Evolutionary conservation across 805 yeast species (phyloP).

Genomic region (Kodamaea fukazawae): DNA sequence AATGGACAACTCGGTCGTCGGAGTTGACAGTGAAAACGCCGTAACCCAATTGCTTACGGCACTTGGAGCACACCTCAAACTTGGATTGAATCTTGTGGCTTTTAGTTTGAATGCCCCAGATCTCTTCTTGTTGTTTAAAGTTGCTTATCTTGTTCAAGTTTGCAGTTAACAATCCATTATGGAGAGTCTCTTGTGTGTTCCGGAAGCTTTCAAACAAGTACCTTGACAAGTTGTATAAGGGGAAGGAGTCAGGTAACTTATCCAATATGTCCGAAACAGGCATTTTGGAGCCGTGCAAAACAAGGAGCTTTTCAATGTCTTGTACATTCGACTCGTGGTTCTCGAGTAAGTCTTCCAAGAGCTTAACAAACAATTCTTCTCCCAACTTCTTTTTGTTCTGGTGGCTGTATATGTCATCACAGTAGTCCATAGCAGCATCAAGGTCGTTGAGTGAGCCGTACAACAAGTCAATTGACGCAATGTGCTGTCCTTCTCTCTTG

Average conservation of each 20-base stretch:
- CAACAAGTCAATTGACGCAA: conserved; percentile 59
- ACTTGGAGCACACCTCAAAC: conserved; percentile 51
- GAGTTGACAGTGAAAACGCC: conserved; percentile 52
- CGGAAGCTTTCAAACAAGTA: conserved; percentile 49
- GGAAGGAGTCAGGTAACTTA: conserved; percentile 50
- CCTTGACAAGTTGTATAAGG: conserved; percentile 40
- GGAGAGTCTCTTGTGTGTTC: conserved; percentile 35
- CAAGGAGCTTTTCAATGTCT: conserved; percentile 40
- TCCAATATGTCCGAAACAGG: conserved; percentile 44
- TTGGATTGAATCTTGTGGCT: conserved; percentile 38
- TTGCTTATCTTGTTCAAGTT: conserved; percentile 55
- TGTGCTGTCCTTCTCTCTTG: conserved; percentile 57
- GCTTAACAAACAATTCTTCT: conserved; percentile 42
- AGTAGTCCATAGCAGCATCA: conserved; percentile 57
- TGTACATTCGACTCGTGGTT: conserved; percentile 33
- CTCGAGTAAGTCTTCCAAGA: conserved; percentile 48
- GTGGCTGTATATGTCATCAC: conserved; percentile 45
- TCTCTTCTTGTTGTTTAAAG: conserved; percentile 43
- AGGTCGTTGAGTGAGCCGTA: conserved; percentile 57
- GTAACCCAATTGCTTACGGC: conserved; percentile 55
- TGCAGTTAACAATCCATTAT: conserved; percentile 40
- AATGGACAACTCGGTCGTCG: conserved; percentile 49
- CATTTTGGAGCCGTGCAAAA: conserved; percentile 48
- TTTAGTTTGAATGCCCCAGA: conserved; percentile 37
- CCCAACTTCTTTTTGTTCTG: conserved; percentile 40